Evolutionary conservation across 345 rosid species (phyloP).

Genomic region (Physaria fendleri): DNA sequence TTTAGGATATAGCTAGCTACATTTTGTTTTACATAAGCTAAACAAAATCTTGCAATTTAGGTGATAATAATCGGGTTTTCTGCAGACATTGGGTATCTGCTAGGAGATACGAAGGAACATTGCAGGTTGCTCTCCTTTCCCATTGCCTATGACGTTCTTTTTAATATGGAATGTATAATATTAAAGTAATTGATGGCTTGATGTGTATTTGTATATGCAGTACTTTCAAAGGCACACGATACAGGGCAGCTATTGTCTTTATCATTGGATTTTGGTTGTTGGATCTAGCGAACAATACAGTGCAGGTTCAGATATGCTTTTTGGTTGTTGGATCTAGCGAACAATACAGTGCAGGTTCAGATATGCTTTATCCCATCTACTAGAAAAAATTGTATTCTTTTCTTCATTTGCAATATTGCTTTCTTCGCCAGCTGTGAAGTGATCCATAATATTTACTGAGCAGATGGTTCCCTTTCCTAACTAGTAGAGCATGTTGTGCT

Average conservation of each 20-base stretch:
- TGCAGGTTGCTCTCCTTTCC: slow-evolving; percentile 57
- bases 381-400: neutral
- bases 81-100: slow-evolving; percentile 91
- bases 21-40: slow-evolving; percentile 31
- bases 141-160: slow-evolving; percentile 16
- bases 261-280: slow-evolving; percentile 94
- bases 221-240: slow-evolving; percentile 77
- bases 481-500: slow-evolving; percentile 85
- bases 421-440: slow-evolving; percentile 5
- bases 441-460: slow-evolving; percentile 13
- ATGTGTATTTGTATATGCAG: slow-evolving; percentile 40
- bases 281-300: slow-evolving; percentile 97
- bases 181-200: neutral
- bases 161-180: neutral
- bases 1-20: slow-evolving; percentile 5
- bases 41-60: slow-evolving; percentile 66
- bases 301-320: slow-evolving; percentile 82
- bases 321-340: slow-evolving; percentile 98
- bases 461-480: slow-evolving; percentile 99
- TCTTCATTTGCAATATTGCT: slow-evolving; percentile 16
- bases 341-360: slow-evolving; percentile 88
- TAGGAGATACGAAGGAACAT: slow-evolving; percentile 84
- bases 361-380: neutral
- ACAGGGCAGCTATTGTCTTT: slow-evolving; percentile 81
- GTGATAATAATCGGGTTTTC: slow-evolving; percentile 94